Evolutionary conservation across 495 filamentous ascomycete genomes (phyloP), one percentile per base, ranked within the genome.

Genomic region (Daldinia concentrica): DNA sequence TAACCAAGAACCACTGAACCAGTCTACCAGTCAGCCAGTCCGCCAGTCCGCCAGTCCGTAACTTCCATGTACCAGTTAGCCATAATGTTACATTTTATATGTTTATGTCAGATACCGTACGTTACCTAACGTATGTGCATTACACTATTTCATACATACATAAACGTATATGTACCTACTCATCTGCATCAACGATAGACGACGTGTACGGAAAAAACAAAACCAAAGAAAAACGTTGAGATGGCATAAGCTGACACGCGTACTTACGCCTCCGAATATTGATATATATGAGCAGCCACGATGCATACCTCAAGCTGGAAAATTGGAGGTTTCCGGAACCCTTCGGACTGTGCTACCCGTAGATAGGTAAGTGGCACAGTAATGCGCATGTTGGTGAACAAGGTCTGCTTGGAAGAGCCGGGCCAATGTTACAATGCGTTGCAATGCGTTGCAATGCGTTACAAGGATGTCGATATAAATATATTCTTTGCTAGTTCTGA

Each of bases 391-490:
- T 58, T 60, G 48, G 56, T 43, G 62, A 50, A 34, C n/a, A 39
- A 52, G 34, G 39, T 26, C 39, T 60, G n/a, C 60, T 43, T 56
- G 48, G 48, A 34, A 64, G 19, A 66, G 41, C 58, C 69, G 58
- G 27, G 36, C n/a, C 54, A 72, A 50, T 27, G 69, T 72, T 24
- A 34, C 58, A 66, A 17, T 59, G 58, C 43, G 17, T 36, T 58
- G 54, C 69, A 63, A 67, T n/a, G n/a, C n/a, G 69, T 72, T 24
- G 27, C 58, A 66, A 17, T 59, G 58, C 43, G 17, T 36, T 58
- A 59, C 69, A 63, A 67, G 52, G 59, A 67, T 71, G 63, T 63
- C 41, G 52, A 71, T 71, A 51, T 59, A 51, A 27, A 41, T 41
- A 60, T 26, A 27, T 24, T 48, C 9, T n/a, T n/a, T 48, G 6